Conservation (phyloP, 2,329 filamentous ascomycete species). For the Clarireedia monteithiana region DNA sequence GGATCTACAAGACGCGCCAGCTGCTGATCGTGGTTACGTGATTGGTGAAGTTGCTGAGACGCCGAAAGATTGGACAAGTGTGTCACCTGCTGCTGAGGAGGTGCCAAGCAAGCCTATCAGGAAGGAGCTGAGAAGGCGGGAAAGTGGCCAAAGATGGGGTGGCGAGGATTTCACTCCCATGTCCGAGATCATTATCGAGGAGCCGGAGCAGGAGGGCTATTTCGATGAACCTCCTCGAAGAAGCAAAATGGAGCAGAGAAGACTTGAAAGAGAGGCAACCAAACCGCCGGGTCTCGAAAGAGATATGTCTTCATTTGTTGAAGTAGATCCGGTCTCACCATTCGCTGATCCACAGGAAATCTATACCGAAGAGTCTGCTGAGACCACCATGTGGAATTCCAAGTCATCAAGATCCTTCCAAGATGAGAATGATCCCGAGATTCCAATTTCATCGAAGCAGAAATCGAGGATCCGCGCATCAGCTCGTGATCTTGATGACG, state of each 20-base stretch:
- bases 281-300: constrained; percentile 27
- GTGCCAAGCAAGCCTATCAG: constrained; percentile 28
- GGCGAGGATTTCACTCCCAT: constrained; percentile 12
- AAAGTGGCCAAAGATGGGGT: constrained; percentile 32
- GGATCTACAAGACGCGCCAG: constrained; percentile 30
- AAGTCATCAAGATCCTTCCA: constrained; percentile 28
- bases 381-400: constrained; percentile 24
- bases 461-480: constrained; percentile 27
- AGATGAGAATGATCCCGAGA: background rate
- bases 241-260: constrained; percentile 44
- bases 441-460: constrained; percentile 9
- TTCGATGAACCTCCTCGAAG: constrained; percentile 28
- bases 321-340: constrained; percentile 12
- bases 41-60: constrained; percentile 40
- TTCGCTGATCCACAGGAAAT: constrained; percentile 26
- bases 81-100: constrained; percentile 29
- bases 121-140: constrained; percentile 37
- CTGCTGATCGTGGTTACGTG: constrained; percentile 34
- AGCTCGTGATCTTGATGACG: constrained; percentile 32
- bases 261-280: constrained; percentile 36
- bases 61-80: constrained; percentile 31
- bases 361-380: constrained; percentile 23
- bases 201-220: constrained; percentile 24
- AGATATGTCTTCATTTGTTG: constrained; percentile 20
- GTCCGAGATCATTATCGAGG: constrained; percentile 18